Base-by-base conservation (phyloP, 768 basidiomycete genomes). In the Suillus bovinus region DNA sequence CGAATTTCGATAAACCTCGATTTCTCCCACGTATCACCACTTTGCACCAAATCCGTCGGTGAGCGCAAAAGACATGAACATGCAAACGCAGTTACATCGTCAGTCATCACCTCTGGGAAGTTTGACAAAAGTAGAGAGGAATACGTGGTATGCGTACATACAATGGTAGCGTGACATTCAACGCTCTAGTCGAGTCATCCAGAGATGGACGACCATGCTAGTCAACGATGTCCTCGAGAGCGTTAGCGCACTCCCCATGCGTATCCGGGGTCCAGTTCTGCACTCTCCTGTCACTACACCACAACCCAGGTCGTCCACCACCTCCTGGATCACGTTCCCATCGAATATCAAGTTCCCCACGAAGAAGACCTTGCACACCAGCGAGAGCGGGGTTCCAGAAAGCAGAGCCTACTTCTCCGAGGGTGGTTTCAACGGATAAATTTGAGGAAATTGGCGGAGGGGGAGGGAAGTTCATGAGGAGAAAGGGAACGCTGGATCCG, bases 401-500 rank as follows among this genome's bases (percentile, higher is more conserved):
- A 4, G 85, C 83, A 6, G 82, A 76, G 13, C 86, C 85, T 9
- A 84, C 66, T 5, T 71, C 69, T 16, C 65, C 63, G 7, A 66
- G 39, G 8, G 64, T 56, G 22, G 46, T 27, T 36, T 59, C 55
- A 17, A 61, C 39, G 4, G 50, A 47, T 24, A 36, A 33, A 39
- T 44, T 46, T 22, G 64, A 10, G 9, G 50, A 52, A 60, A 10
- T 81, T 3, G 17, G 16, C 4, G 2, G 14, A 6, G 27, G 47
- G 9, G 49, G 80, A 2, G 94, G 93, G 3, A 97, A 74, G 65
- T 96, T 87, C 2, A 96, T 71, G 14, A 97, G 81, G 61, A 93
- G 81, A 61, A 96, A 83, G 0, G 95, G 95, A 14, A 94, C 81
- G 0, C 84, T 80, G 1, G 92, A 94, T 13, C 87, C 86, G 63